Evolutionary conservation across 208 protist species (phyloP), one percentile per base, ranked within the genome.

Genomic region (Crithidia acanthocephali): DNA sequence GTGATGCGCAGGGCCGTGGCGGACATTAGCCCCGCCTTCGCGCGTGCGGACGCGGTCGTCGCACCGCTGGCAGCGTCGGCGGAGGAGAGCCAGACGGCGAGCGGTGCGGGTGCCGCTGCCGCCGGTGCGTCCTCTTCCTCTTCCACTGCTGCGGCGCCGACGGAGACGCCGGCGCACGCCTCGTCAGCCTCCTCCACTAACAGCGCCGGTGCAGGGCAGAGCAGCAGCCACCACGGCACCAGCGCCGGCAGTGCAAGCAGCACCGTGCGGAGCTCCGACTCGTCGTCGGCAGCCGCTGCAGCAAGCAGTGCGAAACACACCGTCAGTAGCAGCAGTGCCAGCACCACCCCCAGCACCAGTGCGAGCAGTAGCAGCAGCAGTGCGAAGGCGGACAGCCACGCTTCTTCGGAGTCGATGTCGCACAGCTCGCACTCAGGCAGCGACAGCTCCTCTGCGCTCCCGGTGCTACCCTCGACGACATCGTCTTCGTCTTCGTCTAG

Each of bases 291-390:
- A 11, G 35, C 35, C 11, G 35, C 35, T 13, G 35, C 8, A 13
- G 35, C 35, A 5, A 40, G 35, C 35, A 40, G 35, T 40, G 35
- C n/a, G 35, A 40, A 40, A 40, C 8, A 11, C 35, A 40, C 5
- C 35, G 11, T 5, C 35, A n/a, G 44, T n/a, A n/a, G 44, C 18
- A 48, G 44, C 18, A 48, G 44, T n/a, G n/a, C n/a, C 44, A 47
- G 56, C 35, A 58, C 28, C 30, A 58, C 7, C 30, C 33, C n/a
- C 30, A 40, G 30, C 53, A 58, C 28, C 53, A 40, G 53, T 28
- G 30, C 18, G 10, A 50, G 16, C 8, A 40, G 35, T 40, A 53
- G 48, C 48, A 53, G 48, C 48, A 53, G 48, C 23, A 53, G 5
- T 28, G 48, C 6, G 6, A n/a, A 48, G 44, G 18, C 4, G 2